Percentiles rank a stretch among this genome's conserved stretches.
phyloP scores from a whole-genome alignment of 1,139 yeast genomes.

The Yueomyces sp. region DNA sequence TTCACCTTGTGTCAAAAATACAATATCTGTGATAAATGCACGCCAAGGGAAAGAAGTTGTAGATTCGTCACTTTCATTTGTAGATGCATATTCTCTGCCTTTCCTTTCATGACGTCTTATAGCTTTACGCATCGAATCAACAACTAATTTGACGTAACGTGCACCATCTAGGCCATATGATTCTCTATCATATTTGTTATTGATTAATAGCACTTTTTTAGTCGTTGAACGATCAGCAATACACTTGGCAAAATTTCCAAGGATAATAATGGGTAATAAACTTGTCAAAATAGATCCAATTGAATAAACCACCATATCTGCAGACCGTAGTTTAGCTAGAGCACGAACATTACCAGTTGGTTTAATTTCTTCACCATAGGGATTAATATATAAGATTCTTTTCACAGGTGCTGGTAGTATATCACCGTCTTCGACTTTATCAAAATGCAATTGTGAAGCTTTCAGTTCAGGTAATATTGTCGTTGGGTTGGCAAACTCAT shows the following conservation, averaged over 20 bases:
- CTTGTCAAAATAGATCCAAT: conserved; percentile 87
- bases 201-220: conserved; percentile 45
- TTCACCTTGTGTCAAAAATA: conserved; percentile 36
- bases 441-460: conserved; percentile 61
- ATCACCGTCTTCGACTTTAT: conserved; percentile 38
- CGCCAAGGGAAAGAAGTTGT: conserved; percentile 21
- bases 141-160: conserved; percentile 44
- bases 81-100: background rate
- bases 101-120: conserved; percentile 7
- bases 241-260: conserved; percentile 62
- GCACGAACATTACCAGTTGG: conserved; percentile 67
- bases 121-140: conserved; percentile 21
- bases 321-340: conserved; percentile 34
- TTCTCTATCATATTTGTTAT: conserved; percentile 68
- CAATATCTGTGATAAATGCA: conserved; percentile 42
- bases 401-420: conserved; percentile 69
- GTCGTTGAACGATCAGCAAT: conserved; percentile 24
- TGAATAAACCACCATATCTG: conserved; percentile 57
- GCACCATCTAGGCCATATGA: conserved; percentile 53
- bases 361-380: conserved; percentile 77
- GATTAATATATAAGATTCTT: conserved; percentile 69
- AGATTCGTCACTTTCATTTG: conserved; percentile 1
- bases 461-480: conserved; percentile 64
- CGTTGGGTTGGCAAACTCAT: conserved; percentile 47
- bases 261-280: conserved; percentile 60